Base-by-base conservation (phyloP, 495 filamentous ascomycete genomes). In the Xanthoparmelia taractica region DNA sequence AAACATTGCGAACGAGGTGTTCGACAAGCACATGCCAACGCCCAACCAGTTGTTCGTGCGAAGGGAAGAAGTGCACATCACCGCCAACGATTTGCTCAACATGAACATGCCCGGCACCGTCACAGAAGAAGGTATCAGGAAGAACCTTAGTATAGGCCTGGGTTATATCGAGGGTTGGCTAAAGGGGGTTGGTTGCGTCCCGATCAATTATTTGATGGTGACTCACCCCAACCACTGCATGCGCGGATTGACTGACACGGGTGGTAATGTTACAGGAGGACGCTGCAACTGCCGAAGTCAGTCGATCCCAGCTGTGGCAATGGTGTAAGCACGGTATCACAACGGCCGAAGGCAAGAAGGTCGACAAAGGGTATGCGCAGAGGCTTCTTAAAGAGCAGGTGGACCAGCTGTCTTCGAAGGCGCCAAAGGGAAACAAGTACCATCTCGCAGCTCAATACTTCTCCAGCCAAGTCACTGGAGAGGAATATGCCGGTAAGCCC, bases 151-250 rank as follows among this genome's bases (percentile, higher is more conserved):
- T 75, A 97, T 99, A 71, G 94, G 95, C 27, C 84, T 99, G 2
- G 86, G 88, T 59, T 99, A 99, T 76, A 99, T 97, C 93, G 94
- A 99, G 76, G 93, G 90, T 66, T 99, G 94, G 94, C 81, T 97
- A 37, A 88, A 91, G 63, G 94, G 92, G 23, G 82, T 97, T 40
- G 94, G 94, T 43, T 99, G 94, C 68, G 91, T 99, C 62, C 95
- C 94, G 25, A 97, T 99, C 77, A 97, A 99, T 80, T 95, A 87
- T 74, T 79, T 98, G n/a, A 99, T 99, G 94, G 77, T 86, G 70
- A 36, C 67, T 62, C n/a, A 20, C 55, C 17, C 20, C 33, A 4
- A 27, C 8, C 7, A 11, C 23, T 36, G 38, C 27, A 0, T 38
- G 15, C 64, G n/a, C 40, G 36, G 34, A 59, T 38, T 27, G 15